Evolutionary conservation across 1,284 basidiomycete genomes (phyloP), one percentile per base, ranked within the genome.

Genomic region (Melanopsichium pennsylvanicum): DNA sequence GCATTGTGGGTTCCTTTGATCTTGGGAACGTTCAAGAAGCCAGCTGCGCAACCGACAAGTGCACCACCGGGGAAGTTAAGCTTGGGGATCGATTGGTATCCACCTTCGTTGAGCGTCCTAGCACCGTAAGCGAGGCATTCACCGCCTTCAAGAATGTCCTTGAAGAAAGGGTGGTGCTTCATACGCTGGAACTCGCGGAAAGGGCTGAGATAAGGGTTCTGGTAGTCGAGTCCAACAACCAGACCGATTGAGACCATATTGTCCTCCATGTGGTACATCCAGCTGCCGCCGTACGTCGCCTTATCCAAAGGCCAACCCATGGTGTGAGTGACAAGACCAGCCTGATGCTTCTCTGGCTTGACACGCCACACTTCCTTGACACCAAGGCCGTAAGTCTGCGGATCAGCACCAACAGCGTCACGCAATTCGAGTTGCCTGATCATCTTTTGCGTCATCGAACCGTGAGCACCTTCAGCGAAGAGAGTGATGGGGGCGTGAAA

Each of bases 1-100:
- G 95, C 94, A 62, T 95, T 97, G 82, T 98, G 96, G 0, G 94
- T 96, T n/a, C 95, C 95, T 82, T 98, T 98, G 84, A 98, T 98
- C 84, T 97, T 98, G 33, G 94, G 90, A 13, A 97, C 87, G 83
- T 98, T 98, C 57, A 98, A 86, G 83, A 98, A 95, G 41, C 82
- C 96, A 0, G 95, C 95, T 0, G 93, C 90, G 83, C 95, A 97
- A 1, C 95, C 95, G 42, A 99, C 88, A 38, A 98, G 84, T 0
- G 93, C 95, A 26, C 96, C 95, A 13, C 96, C 95, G 0, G 94
- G 93, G 86, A 98, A 98, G 78, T 92, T 84, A 34, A 97, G 85
- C 79, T 89, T 89, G 3, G 95, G 96, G 21, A 98, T 87, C 29
- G 91, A 91, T 82, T 98, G 96, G 41, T 94, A 84, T 8, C 95